Evolutionary conservation across 805 yeast species (phyloP), one percentile per base, ranked within the genome.

Genomic region (Ogataea henricii): DNA sequence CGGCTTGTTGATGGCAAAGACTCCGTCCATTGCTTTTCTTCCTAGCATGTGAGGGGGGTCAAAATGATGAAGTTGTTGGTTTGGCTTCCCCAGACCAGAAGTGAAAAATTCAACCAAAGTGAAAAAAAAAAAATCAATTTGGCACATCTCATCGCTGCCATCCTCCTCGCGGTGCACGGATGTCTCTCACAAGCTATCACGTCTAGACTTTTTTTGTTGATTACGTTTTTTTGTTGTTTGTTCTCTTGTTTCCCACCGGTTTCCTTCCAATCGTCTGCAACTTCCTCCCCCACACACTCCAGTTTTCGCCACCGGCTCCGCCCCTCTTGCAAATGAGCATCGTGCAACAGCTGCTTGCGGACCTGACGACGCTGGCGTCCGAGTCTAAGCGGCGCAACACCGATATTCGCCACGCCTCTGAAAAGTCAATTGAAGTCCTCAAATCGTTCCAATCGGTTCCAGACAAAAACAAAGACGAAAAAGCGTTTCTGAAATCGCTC

Each of bases 1-100:
- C 0, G 98, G 98, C 64, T 92, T 92, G 54, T 85, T 85, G 36
- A 92, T 79, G 7, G 98, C 98, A 72, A 92, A 89, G 1, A 94
- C 78, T 37, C 99, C 98, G 59, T 90, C 89, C 96, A 92, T 88
- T n/a, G 27, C 18, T 21, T 18, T 39, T 17, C 16, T 39, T 12
- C n/a, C 16, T 12, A 8, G 53, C 26, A 48, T 45, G 37, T 27
- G n/a, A 22, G 25, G 25, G 25, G 25, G 6, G 25, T 8, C 25
- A 6, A 6, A 8, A 22, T 22, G n/a, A n/a, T n/a, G n/a, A n/a
- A n/a, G n/a, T n/a, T n/a, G n/a, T 8, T 22, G 25, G 6, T 6
- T 8, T 22, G 8, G 8, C 25, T 22, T 22, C 25, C 25, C 25
- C 25, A 22, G 25, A 22, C 25, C 8, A n/a, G n/a, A n/a, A n/a